phyloP scores from a whole-genome alignment of 441 rosid species.

The Syzygium malaccense region DNA sequence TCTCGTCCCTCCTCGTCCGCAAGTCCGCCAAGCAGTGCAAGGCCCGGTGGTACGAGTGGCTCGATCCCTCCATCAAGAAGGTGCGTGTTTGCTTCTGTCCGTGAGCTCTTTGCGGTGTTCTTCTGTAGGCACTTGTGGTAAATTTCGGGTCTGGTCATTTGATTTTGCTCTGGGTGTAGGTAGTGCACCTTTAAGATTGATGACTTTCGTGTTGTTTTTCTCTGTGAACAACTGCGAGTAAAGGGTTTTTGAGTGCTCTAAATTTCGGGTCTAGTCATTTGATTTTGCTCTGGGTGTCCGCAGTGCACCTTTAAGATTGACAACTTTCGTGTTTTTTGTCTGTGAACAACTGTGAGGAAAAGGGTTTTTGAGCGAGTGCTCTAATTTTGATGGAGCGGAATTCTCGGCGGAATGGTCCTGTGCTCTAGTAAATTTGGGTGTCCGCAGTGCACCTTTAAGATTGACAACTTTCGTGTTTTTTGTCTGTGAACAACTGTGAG shows the following conservation, averaged over 20 bases:
- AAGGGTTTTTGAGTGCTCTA: neutral
- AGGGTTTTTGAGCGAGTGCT: neutral
- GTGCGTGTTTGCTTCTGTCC: slow-evolving; percentile 12
- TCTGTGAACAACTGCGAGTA: neutral
- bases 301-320: neutral
- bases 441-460: neutral
- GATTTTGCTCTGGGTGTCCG: neutral
- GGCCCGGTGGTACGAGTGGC: slow-evolving; percentile 99
- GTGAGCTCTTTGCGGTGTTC: neutral
- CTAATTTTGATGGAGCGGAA: neutral
- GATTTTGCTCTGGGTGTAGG: neutral
- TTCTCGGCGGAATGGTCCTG: neutral
- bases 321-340: neutral
- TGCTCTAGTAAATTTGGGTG: neutral
- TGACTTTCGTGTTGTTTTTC: neutral
- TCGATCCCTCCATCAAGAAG: slow-evolving; percentile 96
- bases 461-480: neutral
- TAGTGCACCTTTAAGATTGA: neutral
- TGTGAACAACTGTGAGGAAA: neutral
- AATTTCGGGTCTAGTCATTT: neutral
- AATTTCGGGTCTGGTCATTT: neutral
- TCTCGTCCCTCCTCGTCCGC: slow-evolving; percentile 93
- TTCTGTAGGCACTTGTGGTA: neutral
- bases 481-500: neutral
- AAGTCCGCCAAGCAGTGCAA: slow-evolving; percentile 98